Evolutionary conservation across 192 early-diverging fungal species (phyloP), one percentile per base, ranked within the genome.

Genomic region (Coemansia asiatica): DNA sequence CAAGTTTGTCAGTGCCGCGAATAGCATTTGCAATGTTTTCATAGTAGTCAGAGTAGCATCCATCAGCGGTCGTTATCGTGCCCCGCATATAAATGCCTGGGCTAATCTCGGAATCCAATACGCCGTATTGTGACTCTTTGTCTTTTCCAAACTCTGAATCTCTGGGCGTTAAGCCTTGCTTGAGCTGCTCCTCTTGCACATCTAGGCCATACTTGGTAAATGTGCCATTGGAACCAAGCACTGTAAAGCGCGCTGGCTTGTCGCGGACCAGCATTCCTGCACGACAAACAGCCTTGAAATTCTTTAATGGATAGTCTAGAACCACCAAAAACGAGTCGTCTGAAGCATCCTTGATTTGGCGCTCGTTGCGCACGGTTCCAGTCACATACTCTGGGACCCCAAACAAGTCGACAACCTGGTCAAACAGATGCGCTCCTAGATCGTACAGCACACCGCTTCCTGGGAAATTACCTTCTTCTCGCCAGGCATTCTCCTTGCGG

Each of bases 401-500:
- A 71, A 90, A 87, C 56, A 92, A 75, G 19, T 73, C 67, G 5
- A 91, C 66, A 4, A 86, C 80, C 75, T 90, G 88, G 66, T 90
- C 88, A 60, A 89, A 81, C 67, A 89, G 60, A 49, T 87, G 85
- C 8, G 84, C 81, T 55, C 87, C 87, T 16, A 92, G 69, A 68
- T 92, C 91, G 59, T 88, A 92, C 6, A 92, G 71, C 26, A 92
- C 83, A 25, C 91, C 91, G 58, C 84, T 85, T 10, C 89, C 91
- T 50, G 86, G 84, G 27, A 82, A 79, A 25, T 63, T 60, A 23
- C 75, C 79, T 44, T 69, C 69, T 63, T 93, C 91, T 31, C 88
- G 81, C 91, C 91, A 93, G 6, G 87, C 87, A 50, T 87, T 76
- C 18, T 62, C 51, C 75, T 91, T 91, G 60, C 77, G 76, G 53